phyloP scores from a whole-genome alignment of 2,329 filamentous ascomycete species.

The Boeremia lycopersici region DNA sequence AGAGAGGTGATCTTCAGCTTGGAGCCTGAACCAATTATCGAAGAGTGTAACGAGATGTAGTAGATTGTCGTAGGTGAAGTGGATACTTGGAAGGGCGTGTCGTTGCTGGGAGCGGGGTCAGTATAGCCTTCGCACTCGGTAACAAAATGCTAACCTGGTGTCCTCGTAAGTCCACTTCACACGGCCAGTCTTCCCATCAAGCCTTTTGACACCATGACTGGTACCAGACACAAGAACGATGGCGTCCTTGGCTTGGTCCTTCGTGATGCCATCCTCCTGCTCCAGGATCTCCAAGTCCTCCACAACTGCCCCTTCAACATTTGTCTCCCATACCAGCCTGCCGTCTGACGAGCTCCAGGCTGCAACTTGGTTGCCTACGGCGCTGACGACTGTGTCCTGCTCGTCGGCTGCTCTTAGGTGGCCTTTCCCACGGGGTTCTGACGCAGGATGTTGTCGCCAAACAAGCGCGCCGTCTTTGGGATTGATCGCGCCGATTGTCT shows the following conservation, averaged over 20 bases:
- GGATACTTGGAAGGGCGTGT: conserved; percentile 76
- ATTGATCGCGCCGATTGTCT: conserved; percentile 85
- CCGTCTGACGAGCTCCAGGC: conserved; percentile 86
- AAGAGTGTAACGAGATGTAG: conserved; percentile 75
- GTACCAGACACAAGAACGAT: conserved; percentile 69
- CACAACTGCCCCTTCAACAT: conserved; percentile 61
- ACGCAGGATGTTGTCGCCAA: conserved; percentile 80
- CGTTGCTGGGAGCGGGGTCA: conserved; percentile 57
- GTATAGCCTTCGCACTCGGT: not conserved
- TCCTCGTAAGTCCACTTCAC: conserved; percentile 81
- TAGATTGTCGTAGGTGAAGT: conserved; percentile 73
- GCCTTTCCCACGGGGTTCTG: conserved; percentile 37
- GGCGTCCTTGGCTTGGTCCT: conserved; percentile 65
- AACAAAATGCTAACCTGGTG: conserved; percentile 51
- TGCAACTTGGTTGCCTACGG: conserved; percentile 70
- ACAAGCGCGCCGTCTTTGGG: conserved; percentile 82
- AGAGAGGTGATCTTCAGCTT: conserved; percentile 77
- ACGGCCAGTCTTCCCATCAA: conserved; percentile 74
- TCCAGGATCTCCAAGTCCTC: conserved; percentile 80
- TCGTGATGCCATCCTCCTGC: conserved; percentile 63
- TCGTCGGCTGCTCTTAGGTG: conserved; percentile 76
- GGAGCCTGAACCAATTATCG: conserved; percentile 63
- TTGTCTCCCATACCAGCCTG: conserved; percentile 74
- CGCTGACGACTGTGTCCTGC: conserved; percentile 77
- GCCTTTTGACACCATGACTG: conserved; percentile 67